Evolutionary conservation across 139 green algal species (phyloP), one percentile per base, ranked within the genome.

Genomic region (Volvox reticuliferus): DNA sequence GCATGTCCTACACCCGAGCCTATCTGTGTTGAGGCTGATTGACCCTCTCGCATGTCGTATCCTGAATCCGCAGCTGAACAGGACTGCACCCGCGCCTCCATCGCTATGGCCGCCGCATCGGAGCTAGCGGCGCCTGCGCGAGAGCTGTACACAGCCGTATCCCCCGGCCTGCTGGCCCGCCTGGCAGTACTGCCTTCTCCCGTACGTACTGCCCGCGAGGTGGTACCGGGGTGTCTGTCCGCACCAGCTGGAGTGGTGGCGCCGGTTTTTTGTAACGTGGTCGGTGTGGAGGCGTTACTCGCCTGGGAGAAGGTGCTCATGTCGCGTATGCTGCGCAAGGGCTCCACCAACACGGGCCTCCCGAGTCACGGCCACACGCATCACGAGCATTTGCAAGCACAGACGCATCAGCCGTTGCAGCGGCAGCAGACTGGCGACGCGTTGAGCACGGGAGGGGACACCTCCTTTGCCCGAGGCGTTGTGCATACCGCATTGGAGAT

Each of bases 251-350:
- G 84, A 28, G 12, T 89, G 37, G 84, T 89, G 84, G 84, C 84
- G 28, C 84, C 84, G 28, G 84, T 89, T 36, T 89, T 89, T 50
- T 89, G 84, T 71, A 89, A 89, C 36, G 84, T 89, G 69, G 28
- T 73, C 20, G 84, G 84, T 18, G 69, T 89, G 37, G 84, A 89
- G 84, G n/a, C 84, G 69, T 71, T 89, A 26, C 67, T 89, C n/a
- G 84, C 69, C 1, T 89, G 84, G 84, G 69, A 89, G 84, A 37
- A 24, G 33, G 37, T 89, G 37, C 63, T 89, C 37, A 69, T 61
- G 69, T 37, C 77, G 36, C 26, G 83, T 16, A 50, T 80, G 24
- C 5, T 88, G 35, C 83, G 83, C 36, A 68, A 18, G 78, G 78
- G 13, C 36, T 33, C 78, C 0, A 84, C 37, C 13, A 67, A 32